Percentiles rank a stretch among this genome's conserved stretches.
Conservation (phyloP, 495 filamentous ascomycete genomes). For the Sordaria brevicollis region DNA sequence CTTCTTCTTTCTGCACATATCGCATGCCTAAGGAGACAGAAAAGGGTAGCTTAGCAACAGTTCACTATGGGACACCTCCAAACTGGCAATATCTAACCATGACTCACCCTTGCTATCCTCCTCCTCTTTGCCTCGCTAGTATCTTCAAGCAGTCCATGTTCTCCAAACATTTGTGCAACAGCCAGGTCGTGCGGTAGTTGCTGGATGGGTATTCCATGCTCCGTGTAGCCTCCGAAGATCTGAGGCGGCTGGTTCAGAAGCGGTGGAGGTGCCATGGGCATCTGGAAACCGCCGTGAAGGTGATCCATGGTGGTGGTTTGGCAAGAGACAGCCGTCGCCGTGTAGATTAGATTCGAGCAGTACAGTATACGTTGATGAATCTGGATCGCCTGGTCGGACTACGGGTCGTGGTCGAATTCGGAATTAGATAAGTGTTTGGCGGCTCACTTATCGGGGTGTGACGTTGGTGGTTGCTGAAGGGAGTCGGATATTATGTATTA, state of each 20-base stretch:
- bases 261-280: conserved; percentile 45
- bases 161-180: conserved; percentile 50
- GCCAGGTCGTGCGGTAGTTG: conserved; percentile 41
- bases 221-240: conserved; percentile 55
- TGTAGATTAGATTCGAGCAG: neutral
- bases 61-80: neutral
- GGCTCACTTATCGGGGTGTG: neutral
- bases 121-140: conserved; percentile 82
- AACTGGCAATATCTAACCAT: neutral
- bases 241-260: conserved; percentile 57
- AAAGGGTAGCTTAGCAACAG: conserved; percentile 14
- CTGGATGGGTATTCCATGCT: conserved; percentile 47
- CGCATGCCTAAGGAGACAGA: conserved; percentile 60
- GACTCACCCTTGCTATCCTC: conserved; percentile 76
- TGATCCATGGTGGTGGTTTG: conserved; percentile 32
- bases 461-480: neutral
- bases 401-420: neutral
- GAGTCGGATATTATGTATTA: neutral
- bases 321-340: conserved; percentile 1
- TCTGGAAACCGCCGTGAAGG: conserved; percentile 37
- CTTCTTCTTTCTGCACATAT: conserved; percentile 99
- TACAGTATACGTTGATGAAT: neutral
- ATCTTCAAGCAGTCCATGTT: conserved; percentile 49
- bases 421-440: neutral
- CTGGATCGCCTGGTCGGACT: neutral